Base-by-base conservation (phyloP, 345 rosid genomes). In the Populus davidiana region DNA sequence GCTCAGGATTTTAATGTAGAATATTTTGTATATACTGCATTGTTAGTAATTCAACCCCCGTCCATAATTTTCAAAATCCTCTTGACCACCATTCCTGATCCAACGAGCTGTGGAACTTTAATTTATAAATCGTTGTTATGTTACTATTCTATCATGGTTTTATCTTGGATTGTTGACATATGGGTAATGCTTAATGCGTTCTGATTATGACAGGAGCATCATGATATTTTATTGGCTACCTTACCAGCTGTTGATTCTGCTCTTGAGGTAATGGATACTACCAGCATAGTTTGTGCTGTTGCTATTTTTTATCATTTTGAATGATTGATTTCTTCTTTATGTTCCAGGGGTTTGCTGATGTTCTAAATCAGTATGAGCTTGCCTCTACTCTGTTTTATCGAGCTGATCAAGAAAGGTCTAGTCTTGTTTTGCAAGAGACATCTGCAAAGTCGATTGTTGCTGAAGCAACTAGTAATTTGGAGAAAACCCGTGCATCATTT, bases 371-470 rank as follows among this genome's bases (percentile, higher is more conserved):
- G 70, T 92, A 94, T 86, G 98, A 94, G 88, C 82, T 85, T 52
- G 86, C 85, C 62, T 92, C 97, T 78, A 81, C 94, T 72, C 77
- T 86, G 71, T 92, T 81, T 82, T 87, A 81, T 84, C 91, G 83
- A 76, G 91, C 90, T 85, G 98, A 94, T 80, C 94, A 94, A 86
- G 97, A 94, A 86, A 87, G 88, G 71, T 89, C 94, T 73, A 88
- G 83, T 77, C 93, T 90, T 74, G 63, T 87, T 85, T 80, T 88
- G 59, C 96, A 79, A 13, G 97, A 94, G 88, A 82, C 93, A 73
- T 92, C 98, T 75, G 92, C 92, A 67, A 94, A 92, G 87, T 86
- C 92, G 33, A 85, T 87, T 44, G 92, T 91, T 86, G 88, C 94
- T 75, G 98, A 94, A 87, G 94, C 92, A 82, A 86, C 91, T 82